These are phyloP conservation scores for Hanseniaspora osmophila DNA, from an alignment of 805 yeast genomes.

Conservation along the genomic window DNA sequence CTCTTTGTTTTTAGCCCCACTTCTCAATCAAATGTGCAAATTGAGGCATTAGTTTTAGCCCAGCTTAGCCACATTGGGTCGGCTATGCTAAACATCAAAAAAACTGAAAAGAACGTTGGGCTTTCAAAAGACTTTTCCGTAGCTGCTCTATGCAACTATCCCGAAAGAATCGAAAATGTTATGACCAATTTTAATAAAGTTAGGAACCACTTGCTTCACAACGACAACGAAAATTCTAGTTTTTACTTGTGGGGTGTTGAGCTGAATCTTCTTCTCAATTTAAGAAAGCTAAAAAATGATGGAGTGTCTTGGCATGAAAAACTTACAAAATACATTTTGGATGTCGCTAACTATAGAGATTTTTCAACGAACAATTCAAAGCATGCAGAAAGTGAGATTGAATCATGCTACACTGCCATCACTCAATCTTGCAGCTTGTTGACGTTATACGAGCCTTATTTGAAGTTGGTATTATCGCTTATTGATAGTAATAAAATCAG, in stretches of 20 bases:
- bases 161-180: conserved; percentile 11
- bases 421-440: conserved; percentile 5
- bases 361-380: conserved; percentile 5
- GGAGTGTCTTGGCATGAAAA: neutral
- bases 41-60: conserved; percentile 44
- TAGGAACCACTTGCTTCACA: conserved; percentile 2
- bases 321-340: conserved; percentile 1
- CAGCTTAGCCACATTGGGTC: conserved; percentile 48
- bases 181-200: conserved; percentile 9
- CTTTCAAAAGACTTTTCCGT: neutral
- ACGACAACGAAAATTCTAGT: neutral
- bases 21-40: conserved; percentile 21
- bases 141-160: conserved; percentile 15
- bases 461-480: conserved; percentile 34
- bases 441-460: conserved; percentile 36
- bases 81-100: conserved; percentile 23
- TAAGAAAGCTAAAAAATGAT: neutral
- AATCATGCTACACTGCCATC: neutral
- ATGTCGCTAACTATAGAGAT: neutral
- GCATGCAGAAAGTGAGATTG: conserved; percentile 6
- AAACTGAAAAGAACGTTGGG: conserved; percentile 9
- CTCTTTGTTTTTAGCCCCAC: conserved; percentile 13
- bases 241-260: neutral
- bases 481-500: conserved; percentile 37
- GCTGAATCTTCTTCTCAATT: neutral